Base-by-base conservation (phyloP, 441 rosid genomes). In the Mallotus japonicus region DNA sequence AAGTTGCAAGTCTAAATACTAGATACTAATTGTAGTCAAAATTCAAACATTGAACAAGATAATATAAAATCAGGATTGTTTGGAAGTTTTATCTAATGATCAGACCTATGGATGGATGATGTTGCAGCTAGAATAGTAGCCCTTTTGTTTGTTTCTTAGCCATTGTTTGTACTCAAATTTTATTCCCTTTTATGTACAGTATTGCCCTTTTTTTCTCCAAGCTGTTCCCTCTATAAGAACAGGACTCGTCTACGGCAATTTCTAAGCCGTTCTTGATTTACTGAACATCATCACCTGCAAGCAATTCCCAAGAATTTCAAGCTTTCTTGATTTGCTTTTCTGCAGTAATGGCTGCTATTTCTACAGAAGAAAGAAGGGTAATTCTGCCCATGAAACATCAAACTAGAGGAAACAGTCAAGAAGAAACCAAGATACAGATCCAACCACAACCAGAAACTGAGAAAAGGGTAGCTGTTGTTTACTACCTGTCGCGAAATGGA, bases 401-500 rank as follows among this genome's bases (percentile, higher is more conserved):
- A 40, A 62, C 42, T 11, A 37, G 12, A 22, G 77, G 53, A 67
- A 42, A 28, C 22, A 63, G 15, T 10, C 37, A 37, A 20, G 62
- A 24, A 51, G 44, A 14, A 12, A 47, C 16, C 44, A 56, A 50
- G 74, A 69, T 40, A 0, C 58, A 57, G 65, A 50, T 24, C 61
- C 69, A 49, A 56, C 15, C 47, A 13, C 20, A 57, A 42, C 13
- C 62, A 14, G 51, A 55, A 28, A 10, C 71, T 19, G 42, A 66
- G 59, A 65, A 87, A 75, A 95, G 89, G 77, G 96, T 89, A 9
- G 77, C 85, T 28, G 88, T 91, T 64, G 91, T 92, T 78, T 92
- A 95, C 79, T 91, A 92, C 67, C 85, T 95, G 40, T 84, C 87
- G 42, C 84, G 87, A 81, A 95, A 90, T 72, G 93, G 95, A 57